Evolutionary conservation across 352 stramenopile species (phyloP).

Genomic region (Phytophthora sansomeana): DNA sequence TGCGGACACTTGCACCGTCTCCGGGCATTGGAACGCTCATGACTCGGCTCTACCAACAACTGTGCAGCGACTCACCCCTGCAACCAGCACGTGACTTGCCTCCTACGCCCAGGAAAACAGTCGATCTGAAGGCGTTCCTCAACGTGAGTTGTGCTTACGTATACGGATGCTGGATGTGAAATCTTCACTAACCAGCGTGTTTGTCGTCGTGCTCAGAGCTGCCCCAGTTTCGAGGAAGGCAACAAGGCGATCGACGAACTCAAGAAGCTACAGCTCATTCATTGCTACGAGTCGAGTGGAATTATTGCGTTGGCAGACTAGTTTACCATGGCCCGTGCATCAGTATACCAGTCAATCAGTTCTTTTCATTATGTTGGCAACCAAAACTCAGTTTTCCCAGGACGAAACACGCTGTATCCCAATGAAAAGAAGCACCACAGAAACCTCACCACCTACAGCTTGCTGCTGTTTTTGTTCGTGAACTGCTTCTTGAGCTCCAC

Average conservation of each 20-base stretch:
- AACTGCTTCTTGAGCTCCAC: slow-evolving; percentile 46
- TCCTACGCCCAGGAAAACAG: slow-evolving; percentile 56
- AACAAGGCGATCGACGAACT: slow-evolving; percentile 75
- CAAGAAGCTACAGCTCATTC: slow-evolving; percentile 83
- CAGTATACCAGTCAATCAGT: not conserved
- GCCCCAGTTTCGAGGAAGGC: slow-evolving; percentile 76
- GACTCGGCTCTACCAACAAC: slow-evolving; percentile 77
- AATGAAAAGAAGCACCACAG: too few relatives aligned
- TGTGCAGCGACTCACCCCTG: slow-evolving; percentile 44
- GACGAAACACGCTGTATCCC: not conserved
- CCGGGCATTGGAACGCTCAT: slow-evolving; percentile 74
- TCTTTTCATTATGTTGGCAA: slow-evolving; percentile 13
- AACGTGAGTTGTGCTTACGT: slow-evolving; percentile 46
- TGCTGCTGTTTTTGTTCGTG: slow-evolving; percentile 40
- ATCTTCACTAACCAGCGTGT: slow-evolving; percentile 13
- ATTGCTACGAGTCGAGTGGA: slow-evolving; percentile 83
- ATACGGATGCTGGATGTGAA: not conserved
- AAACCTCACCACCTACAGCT: slow-evolving; percentile 30
- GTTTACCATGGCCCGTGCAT: not conserved
- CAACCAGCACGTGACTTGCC: slow-evolving; percentile 20
- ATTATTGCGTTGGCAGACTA: slow-evolving; percentile 78
- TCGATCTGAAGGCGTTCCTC: slow-evolving; percentile 70
- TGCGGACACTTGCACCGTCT: slow-evolving; percentile 66
- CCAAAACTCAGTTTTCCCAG: not conserved
- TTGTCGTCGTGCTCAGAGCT: slow-evolving; percentile 54